These are phyloP conservation scores for Ogataea corticis DNA, from an alignment of 805 yeast species.

Conservation along the genomic window DNA sequence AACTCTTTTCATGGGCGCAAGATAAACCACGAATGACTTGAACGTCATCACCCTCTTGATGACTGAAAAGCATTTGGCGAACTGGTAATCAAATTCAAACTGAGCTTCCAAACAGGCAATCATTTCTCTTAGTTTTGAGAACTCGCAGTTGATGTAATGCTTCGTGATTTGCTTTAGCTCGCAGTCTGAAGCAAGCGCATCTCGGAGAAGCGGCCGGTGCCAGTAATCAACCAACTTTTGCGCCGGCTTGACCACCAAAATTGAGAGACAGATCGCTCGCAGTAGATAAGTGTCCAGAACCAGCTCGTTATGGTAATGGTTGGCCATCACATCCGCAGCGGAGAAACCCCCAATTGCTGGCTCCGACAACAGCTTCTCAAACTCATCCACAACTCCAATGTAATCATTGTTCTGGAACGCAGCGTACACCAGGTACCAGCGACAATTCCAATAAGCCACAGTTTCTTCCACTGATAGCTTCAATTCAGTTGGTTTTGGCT, in stretches of 20 bases:
- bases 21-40: slow-evolving; percentile 33
- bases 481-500: background rate
- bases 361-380: slow-evolving; percentile 16
- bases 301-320: slow-evolving; percentile 18
- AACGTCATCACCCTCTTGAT: slow-evolving; percentile 30
- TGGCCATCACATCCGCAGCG: slow-evolving; percentile 22
- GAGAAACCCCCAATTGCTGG: slow-evolving; percentile 14
- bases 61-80: slow-evolving; percentile 24
- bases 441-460: slow-evolving; percentile 31
- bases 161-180: slow-evolving; percentile 25
- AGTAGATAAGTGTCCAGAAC: slow-evolving; percentile 20
- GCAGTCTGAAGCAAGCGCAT: slow-evolving; percentile 23
- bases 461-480: slow-evolving; percentile 20
- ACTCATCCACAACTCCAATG: slow-evolving; percentile 23
- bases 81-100: slow-evolving; percentile 24
- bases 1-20: slow-evolving; percentile 32
- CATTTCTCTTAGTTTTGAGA: slow-evolving; percentile 18
- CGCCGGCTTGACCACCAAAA: slow-evolving; percentile 19
- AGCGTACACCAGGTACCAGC: slow-evolving; percentile 31
- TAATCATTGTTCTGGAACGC: slow-evolving; percentile 28
- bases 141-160: slow-evolving; percentile 29
- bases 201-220: slow-evolving; percentile 14
- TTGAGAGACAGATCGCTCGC: slow-evolving; percentile 22
- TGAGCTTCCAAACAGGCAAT: slow-evolving; percentile 15
- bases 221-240: slow-evolving; percentile 12